Evolutionary conservation across 495 filamentous ascomycete genomes (phyloP).

Genomic region (Penicillium crystallinum): DNA sequence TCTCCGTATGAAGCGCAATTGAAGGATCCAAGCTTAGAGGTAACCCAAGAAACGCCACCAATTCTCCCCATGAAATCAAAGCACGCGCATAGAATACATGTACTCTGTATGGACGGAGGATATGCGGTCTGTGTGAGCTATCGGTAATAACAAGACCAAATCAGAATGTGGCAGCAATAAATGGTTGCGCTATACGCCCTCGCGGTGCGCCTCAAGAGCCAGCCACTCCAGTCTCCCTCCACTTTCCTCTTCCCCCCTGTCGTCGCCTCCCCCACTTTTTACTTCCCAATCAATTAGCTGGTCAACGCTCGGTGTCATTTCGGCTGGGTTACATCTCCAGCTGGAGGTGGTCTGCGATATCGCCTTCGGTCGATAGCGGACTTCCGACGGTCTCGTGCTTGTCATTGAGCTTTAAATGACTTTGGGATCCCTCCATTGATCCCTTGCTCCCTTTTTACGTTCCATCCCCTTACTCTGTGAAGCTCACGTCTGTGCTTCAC

Average conservation of each 20-base stretch:
- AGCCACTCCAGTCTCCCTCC: background rate
- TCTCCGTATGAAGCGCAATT: too few relatives aligned
- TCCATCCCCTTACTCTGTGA: constrained; percentile 33
- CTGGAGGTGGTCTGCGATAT: constrained; percentile 6
- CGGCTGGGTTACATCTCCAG: constrained; percentile 12
- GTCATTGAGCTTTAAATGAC: background rate
- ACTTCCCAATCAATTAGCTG: background rate
- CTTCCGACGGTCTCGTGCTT: constrained; percentile 8
- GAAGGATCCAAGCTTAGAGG: background rate
- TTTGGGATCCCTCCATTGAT: background rate
- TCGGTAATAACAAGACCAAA: background rate
- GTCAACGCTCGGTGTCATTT: background rate
- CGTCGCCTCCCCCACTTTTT: background rate
- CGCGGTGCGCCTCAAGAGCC: background rate
- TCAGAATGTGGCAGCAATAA: background rate
- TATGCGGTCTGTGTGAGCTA: background rate
- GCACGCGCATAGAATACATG: too few relatives aligned
- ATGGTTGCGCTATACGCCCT: background rate
- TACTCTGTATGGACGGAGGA: too few relatives aligned
- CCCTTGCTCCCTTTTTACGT: constrained; percentile 27
- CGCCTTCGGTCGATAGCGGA: constrained; percentile 13
- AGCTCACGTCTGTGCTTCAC: background rate
- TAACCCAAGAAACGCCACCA: constrained; percentile 16
- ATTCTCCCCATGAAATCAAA: too few relatives aligned
- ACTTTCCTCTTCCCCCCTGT: background rate